Base-by-base conservation (phyloP, 768 basidiomycete genomes). In the Coprinopsis marcescibilis region DNA sequence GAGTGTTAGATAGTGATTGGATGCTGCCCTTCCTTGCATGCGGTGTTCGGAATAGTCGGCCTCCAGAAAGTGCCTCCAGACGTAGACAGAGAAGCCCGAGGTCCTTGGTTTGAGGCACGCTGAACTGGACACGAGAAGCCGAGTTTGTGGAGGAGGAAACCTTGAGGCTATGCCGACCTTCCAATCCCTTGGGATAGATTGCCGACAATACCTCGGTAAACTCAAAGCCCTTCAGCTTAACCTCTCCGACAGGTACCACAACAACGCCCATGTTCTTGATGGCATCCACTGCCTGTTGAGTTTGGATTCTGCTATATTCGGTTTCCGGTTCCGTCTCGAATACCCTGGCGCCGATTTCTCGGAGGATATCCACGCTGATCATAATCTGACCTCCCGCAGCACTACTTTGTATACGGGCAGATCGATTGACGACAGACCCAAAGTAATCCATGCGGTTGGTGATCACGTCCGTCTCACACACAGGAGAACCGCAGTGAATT, bases 381-480 rank as follows among this genome's bases (percentile, higher is more conserved):
- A 88, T 85, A 60, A 98, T 89, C 63, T 98, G 91, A 0, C 96
- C 96, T 5, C 96, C 96, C 7, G 81, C 80, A 0, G 96, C 93
- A 48, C 71, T 77, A 17, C 83, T 81, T 50, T 73, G 79, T 57
- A 99, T 89, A 32, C 95, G 78, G 4, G 95, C 82, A 0, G 94
- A 76, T 25, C 93, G 87, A 64, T 97, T 98, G 55, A 95, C 91
- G 80, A 96, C 90, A 1, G 92, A 85, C 0, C 94, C 94, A 57
- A 95, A 89, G 65, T 98, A 98, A 63, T 98, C 95, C 96, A 99
- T 98, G 36, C 96, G 85, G 49, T 82, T 72, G 3, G 92, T 95
- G 59, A 91, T 83, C 2, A 87, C 85, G 64, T 99, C 96, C 2
- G 81, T 76, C 59, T 96, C 94, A 60, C 92, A 96, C 23, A 89